Evolutionary conservation across 2,329 filamentous ascomycete species (phyloP).

Genomic region (Harringtonia aguacate): DNA sequence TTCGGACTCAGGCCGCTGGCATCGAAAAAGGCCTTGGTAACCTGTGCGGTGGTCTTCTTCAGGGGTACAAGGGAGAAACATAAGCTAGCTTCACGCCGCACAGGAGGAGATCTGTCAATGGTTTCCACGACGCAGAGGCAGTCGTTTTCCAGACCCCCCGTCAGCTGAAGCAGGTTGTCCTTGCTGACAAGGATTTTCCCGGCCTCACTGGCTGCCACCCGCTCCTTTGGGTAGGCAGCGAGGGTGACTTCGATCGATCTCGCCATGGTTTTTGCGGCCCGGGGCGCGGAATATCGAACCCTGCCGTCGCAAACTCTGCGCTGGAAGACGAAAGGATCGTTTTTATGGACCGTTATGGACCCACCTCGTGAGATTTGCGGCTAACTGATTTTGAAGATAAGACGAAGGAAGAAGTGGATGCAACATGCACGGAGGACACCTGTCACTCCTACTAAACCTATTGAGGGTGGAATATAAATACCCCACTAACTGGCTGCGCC

Average conservation of each 20-base stretch:
- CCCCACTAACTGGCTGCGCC: too few relatives aligned
- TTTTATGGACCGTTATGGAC: too few relatives aligned
- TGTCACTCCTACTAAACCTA: too few relatives aligned
- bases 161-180: constrained; percentile 12
- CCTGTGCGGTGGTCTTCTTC: constrained; percentile 31
- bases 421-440: too few relatives aligned
- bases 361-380: too few relatives aligned
- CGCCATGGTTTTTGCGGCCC: too few relatives aligned
- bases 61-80: constrained; percentile 7
- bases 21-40: constrained; percentile 64
- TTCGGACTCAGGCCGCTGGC: constrained; percentile 62
- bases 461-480: too few relatives aligned
- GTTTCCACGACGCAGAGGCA: constrained; percentile 10
- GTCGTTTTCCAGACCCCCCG: constrained; percentile 11
- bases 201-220: constrained; percentile 5
- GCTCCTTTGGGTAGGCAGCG: constrained; percentile 4
- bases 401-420: too few relatives aligned
- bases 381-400: too few relatives aligned
- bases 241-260: constrained; percentile 5
- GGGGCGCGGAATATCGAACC: too few relatives aligned
- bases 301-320: too few relatives aligned
- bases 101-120: background rate
- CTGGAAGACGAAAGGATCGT: too few relatives aligned
- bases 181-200: constrained; percentile 11
- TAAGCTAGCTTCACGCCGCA: constrained; percentile 10